Evolutionary conservation across 257 asterid genomes (phyloP), one percentile per base, ranked within the genome.

Genomic region (Nyctanthes arbortristis): DNA sequence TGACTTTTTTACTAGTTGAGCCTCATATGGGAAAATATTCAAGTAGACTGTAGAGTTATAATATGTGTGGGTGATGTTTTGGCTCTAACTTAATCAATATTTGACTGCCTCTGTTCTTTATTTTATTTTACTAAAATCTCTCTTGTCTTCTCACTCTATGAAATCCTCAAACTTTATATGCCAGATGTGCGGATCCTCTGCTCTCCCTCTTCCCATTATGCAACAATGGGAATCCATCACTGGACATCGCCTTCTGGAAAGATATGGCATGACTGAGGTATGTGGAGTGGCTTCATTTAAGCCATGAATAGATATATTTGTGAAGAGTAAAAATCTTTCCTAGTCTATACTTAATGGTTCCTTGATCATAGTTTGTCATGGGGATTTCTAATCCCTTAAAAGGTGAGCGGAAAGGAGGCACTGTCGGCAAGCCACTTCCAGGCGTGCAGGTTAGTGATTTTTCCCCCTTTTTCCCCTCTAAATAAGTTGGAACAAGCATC

Each of bases 221-320:
- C 95, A 93, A 81, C 89, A 79, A 71, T 90, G 98, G 98, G 96
- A 93, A 84, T 68, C 87, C 61, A 87, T 93, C 84, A 93, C 98
- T 0, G 93, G 96, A 29, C 98, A 90, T 77, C 72, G 80, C 52
- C 90, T 93, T 61, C 81, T 88, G 60, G 98, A 93, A 77, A 88
- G 98, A 59, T 93, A 93, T 37, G 97, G 98, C 80, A 93, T 90
- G 98, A 90, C 98, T 34, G 98, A 93, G 93, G 97, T 93, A 30
- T 66, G 45, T 65, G 57, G 60, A 43, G 29, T 2, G 39, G 45
- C 57, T 28, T 22, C 49, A 1, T 45, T 59, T 73, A 54, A 16
- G 20, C 39, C 58, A 24, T 52, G 49, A 57, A 37, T 10, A 14
- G 56, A 7, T 37, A 39, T n/a, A n/a, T n/a, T 40, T 33, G 49